Conservation (phyloP, 352 stramenopile genomes). For the Globisporangium apiculatum region DNA sequence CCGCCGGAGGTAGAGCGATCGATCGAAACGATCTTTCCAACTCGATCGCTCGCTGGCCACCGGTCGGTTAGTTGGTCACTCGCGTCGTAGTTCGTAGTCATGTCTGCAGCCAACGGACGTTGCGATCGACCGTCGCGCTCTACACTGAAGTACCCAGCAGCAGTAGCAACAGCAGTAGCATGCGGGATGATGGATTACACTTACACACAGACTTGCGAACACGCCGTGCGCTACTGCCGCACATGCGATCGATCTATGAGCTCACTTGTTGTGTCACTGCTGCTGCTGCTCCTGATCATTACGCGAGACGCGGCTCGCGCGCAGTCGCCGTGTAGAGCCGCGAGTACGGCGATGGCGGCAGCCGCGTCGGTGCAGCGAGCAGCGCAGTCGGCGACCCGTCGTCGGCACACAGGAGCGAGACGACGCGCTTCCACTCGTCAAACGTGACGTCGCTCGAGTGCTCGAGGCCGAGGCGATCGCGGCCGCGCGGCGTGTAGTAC, state of each 20-base stretch:
- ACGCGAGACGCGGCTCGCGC: conserved; percentile 9
- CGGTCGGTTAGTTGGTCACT: no score
- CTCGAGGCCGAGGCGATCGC: conserved; percentile 91
- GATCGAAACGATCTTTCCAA: not conserved
- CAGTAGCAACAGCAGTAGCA: no score
- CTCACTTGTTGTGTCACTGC: not conserved
- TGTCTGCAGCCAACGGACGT: no score
- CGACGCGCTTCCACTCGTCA: conserved; percentile 89
- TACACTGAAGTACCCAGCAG: no score
- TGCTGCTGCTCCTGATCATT: not conserved
- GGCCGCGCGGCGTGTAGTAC: conserved; percentile 92
- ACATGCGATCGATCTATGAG: not conserved
- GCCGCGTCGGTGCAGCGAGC: conserved; percentile 31
- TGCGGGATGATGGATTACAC: no score
- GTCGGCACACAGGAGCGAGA: conserved; percentile 89
- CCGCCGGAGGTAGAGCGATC: conserved; percentile 11
- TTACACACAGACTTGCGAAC: no score
- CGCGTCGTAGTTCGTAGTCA: no score
- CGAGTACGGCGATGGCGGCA: conserved; percentile 66
- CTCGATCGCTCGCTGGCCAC: not conserved
- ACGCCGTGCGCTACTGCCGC: no score
- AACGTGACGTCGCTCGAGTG: conserved; percentile 94
- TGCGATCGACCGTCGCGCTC: no score
- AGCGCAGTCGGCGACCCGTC: conserved; percentile 87
- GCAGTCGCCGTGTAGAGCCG: conserved; percentile 29